phyloP scores from a whole-genome alignment of 2,329 filamentous ascomycete species.

The Monilinia laxa region DNA sequence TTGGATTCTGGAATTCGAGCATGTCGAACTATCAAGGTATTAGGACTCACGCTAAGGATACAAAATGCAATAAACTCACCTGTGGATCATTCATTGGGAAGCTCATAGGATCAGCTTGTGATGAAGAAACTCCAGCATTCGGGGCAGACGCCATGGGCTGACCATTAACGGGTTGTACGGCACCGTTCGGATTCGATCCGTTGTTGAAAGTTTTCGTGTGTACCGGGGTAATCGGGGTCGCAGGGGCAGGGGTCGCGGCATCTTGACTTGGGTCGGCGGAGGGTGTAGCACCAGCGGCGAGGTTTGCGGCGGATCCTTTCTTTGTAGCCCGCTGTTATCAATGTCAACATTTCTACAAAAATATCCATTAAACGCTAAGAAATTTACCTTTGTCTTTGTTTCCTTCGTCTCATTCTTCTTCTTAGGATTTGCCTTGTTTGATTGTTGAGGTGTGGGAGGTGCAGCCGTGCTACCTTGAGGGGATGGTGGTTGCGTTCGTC shows the following conservation, averaged over 20 bases:
- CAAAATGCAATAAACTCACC: constrained; percentile 26
- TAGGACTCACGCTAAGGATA: background rate
- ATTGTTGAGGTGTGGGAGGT: constrained; percentile 73
- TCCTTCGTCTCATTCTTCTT: constrained; percentile 88
- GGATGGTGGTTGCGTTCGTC: constrained; percentile 58
- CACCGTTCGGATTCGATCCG: constrained; percentile 46
- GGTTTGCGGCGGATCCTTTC: constrained; percentile 62
- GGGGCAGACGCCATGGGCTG: constrained; percentile 45
- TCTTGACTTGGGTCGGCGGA: constrained; percentile 56
- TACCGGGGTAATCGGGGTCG: constrained; percentile 63
- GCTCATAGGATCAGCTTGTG: constrained; percentile 49
- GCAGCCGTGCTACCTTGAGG: constrained; percentile 63
- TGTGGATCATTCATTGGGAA: constrained; percentile 47
- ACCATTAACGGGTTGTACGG: constrained; percentile 44
- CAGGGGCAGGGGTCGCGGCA: constrained; percentile 59
- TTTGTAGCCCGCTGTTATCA: constrained; percentile 44
- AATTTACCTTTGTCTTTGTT: constrained; percentile 66
- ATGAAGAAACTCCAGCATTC: constrained; percentile 46
- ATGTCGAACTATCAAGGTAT: constrained; percentile 34
- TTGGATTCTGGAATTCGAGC: constrained; percentile 58
- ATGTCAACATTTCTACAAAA: constrained; percentile 41
- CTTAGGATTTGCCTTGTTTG: constrained; percentile 71
- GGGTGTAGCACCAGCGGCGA: constrained; percentile 55
- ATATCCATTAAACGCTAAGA: constrained; percentile 38
- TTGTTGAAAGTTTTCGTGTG: constrained; percentile 49